phyloP scores from a whole-genome alignment of 106 monocot species.

The Gastrodia elata region DNA sequence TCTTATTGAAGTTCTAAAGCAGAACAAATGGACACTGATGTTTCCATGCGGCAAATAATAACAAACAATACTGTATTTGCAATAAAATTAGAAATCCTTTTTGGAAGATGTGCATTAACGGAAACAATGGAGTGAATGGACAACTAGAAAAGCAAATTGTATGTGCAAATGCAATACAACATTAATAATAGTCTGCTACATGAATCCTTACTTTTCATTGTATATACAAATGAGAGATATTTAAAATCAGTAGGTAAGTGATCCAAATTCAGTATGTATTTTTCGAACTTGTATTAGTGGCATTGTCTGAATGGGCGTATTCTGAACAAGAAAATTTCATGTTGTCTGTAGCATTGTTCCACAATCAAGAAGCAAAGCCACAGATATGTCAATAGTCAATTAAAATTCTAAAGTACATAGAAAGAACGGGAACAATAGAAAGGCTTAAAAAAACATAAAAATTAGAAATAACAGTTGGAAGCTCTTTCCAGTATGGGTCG shows the following conservation, averaged over 20 bases:
- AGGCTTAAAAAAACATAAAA: too few species aligned
- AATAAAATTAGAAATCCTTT: background rate
- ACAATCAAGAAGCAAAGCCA: background rate
- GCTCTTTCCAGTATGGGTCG: too few species aligned
- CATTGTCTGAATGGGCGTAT: background rate
- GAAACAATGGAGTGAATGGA: background rate
- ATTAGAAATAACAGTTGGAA: too few species aligned
- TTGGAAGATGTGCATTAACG: background rate
- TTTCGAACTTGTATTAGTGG: background rate
- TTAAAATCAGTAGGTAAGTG: too few species aligned
- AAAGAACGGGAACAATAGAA: background rate
- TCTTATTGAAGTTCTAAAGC: background rate
- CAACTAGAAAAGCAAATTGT: background rate
- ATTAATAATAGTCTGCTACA: background rate
- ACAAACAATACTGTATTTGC: background rate
- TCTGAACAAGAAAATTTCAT: background rate
- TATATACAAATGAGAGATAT: too few species aligned
- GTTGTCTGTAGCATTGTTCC: background rate
- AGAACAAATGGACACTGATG: background rate
- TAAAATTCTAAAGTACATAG: background rate
- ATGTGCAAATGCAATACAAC: background rate
- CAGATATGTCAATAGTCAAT: background rate
- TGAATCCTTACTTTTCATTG: too few species aligned
- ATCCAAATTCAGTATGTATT: background rate
- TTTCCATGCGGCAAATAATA: background rate